Evolutionary conservation across 495 filamentous ascomycete genomes (phyloP).

Genomic region (Hypoxylon intermedium): DNA sequence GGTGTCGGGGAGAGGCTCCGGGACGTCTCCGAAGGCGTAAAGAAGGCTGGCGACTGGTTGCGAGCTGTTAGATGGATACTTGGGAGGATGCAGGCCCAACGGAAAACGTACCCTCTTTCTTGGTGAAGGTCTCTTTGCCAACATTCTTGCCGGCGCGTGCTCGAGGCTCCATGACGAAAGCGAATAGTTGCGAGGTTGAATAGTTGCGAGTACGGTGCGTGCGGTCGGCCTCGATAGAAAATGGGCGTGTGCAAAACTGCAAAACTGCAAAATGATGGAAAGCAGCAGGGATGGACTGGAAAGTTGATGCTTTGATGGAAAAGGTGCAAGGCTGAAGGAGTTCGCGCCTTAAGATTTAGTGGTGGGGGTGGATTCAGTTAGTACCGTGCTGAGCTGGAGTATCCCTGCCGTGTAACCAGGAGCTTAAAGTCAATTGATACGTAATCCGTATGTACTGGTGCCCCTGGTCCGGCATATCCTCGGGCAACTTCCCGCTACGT

Average conservation of each 20-base stretch:
- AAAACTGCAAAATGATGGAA: neutral
- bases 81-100: conserved; percentile 2
- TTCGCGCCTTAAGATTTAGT: neutral
- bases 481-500: conserved; percentile 21
- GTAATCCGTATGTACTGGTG: conserved; percentile 4
- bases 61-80: neutral
- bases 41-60: conserved; percentile 78
- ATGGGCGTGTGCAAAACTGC: too few species aligned
- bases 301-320: conserved; percentile 2
- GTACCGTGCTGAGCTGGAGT: conserved; percentile 2
- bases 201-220: neutral
- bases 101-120: conserved; percentile 71
- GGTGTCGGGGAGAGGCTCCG: conserved; percentile 76
- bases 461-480: conserved; percentile 17
- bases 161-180: conserved; percentile 68
- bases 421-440: too few species aligned
- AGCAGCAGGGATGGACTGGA: neutral
- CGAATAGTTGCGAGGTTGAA: neutral
- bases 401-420: conserved; percentile 12
- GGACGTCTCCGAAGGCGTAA: conserved; percentile 82
- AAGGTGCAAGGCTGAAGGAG: conserved; percentile 26
- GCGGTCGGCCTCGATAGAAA: too few species aligned
- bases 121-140: conserved; percentile 84
- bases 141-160: conserved; percentile 82
- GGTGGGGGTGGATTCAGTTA: conserved; percentile 15